Base-by-base conservation (phyloP, 2,329 filamentous ascomycete species). In the Neonectria faginata region DNA sequence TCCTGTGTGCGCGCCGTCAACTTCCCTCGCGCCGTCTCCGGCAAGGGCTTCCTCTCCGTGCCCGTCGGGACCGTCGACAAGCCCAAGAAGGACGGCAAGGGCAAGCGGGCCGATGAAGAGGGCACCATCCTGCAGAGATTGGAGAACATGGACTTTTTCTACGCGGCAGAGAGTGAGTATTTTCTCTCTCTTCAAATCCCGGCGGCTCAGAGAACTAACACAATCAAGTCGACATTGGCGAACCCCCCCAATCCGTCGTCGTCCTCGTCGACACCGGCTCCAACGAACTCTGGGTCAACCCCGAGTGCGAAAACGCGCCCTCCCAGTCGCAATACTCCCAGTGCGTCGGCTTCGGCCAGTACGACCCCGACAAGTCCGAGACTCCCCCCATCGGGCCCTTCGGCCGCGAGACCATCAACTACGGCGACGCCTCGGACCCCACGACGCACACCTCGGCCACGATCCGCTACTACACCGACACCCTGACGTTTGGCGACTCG, bases 241-340 rank as follows among this genome's bases (percentile, higher is more conserved):
- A 76, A 1, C 78, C 81, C 5, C 72, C 76, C 1, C 83, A 85
- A 66, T 75, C 70, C 11, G 75, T 85, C 39, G 80, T 81, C 11
- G 81, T 85, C 39, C 78, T 85, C 41, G 77, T 85, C 59, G 83
- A 85, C 64, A 85, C 83, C 0, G 85, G 85, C 16, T 87, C 85
- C 5, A 82, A 82, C 66, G 84, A 86, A 71, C 79, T 87, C 8
- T 87, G 85, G 85, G 82, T 86, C 47, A 85, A 87, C 64, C 84
- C 85, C 1, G 76, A 81, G 57, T 87, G 85, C 70, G 57, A 71
- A 4, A 78, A 77, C 5, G 78, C 83, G 0, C 78, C 74, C 6
- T 75, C 76, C 6, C 66, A 75, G 7, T 68, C 70, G 1, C 76
- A 82, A 39, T 68, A 73, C 3, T 57, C 74, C 0, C 78, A 81